Conservation (phyloP, 306 rosid genomes). For the Malus sieversii region DNA sequence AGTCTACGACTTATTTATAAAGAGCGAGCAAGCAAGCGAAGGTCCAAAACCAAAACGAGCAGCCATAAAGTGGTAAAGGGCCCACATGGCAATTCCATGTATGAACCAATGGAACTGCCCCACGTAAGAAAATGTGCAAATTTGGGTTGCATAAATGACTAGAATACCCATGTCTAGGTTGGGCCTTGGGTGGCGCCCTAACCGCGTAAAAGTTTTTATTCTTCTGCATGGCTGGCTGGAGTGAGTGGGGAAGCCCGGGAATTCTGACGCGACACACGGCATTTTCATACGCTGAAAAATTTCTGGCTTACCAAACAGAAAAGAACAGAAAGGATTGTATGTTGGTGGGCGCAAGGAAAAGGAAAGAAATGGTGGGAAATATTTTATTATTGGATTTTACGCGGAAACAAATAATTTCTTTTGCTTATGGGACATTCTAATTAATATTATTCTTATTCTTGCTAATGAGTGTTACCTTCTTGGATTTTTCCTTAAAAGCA, state of each 20-base stretch:
- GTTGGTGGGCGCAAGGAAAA: background rate
- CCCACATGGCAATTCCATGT: background rate
- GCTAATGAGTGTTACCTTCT: background rate
- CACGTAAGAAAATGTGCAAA: background rate
- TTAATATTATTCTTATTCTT: background rate
- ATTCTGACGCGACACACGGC: slow-evolving; percentile 56
- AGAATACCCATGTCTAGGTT: background rate
- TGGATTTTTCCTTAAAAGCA: background rate
- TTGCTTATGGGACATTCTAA: slow-evolving; percentile 25
- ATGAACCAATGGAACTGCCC: background rate
- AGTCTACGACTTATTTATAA: background rate
- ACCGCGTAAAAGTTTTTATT: slow-evolving; percentile 21
- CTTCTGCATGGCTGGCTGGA: slow-evolving; percentile 18
- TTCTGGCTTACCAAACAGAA: slow-evolving; percentile 9
- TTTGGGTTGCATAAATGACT: background rate
- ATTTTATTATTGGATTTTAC: slow-evolving; percentile 7
- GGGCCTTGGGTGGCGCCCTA: background rate
- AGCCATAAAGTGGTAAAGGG: background rate
- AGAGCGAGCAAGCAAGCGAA: background rate
- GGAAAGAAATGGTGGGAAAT: background rate
- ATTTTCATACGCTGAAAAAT: slow-evolving; percentile 23
- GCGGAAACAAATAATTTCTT: slow-evolving; percentile 27
- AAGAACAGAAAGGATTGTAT: background rate
- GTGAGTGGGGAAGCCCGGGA: slow-evolving; percentile 40
- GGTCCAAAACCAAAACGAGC: background rate